Conservation (phyloP, 495 filamentous ascomycete genomes). For the Aspergillus olivimuriae region DNA sequence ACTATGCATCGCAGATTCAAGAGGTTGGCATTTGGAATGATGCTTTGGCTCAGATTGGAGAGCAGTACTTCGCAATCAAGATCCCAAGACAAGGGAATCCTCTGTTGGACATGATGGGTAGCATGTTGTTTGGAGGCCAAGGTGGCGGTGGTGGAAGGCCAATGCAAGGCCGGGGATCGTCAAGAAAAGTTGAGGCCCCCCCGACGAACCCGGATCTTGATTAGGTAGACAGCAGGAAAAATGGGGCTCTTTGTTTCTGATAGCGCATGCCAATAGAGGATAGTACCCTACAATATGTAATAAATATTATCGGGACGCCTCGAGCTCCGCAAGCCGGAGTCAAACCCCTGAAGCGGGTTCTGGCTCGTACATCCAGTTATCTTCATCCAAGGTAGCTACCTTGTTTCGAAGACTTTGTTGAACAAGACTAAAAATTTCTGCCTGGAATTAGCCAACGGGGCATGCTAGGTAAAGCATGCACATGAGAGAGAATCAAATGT, state of each 20-base stretch:
- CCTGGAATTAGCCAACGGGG: slow-evolving; percentile 16
- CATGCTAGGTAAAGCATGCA: background rate
- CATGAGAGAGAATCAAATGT: background rate
- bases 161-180: slow-evolving; percentile 26
- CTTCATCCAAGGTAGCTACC: slow-evolving; percentile 66
- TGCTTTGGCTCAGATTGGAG: slow-evolving; percentile 76
- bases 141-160: slow-evolving; percentile 37
- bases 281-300: slow-evolving; percentile 1
- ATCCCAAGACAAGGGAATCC: slow-evolving; percentile 82
- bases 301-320: background rate
- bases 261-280: too few species aligned
- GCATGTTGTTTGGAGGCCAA: slow-evolving; percentile 70
- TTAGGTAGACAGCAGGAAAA: slow-evolving; percentile 20
- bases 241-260: background rate
- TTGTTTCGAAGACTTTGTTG: slow-evolving; percentile 66
- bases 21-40: slow-evolving; percentile 78
- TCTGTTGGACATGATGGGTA: slow-evolving; percentile 95
- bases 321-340: background rate
- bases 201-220: slow-evolving; percentile 50
- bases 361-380: slow-evolving; percentile 87
- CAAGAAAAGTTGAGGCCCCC: slow-evolving; percentile 43
- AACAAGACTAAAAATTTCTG: slow-evolving; percentile 68
- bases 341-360: slow-evolving; percentile 44
- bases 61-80: slow-evolving; percentile 97
- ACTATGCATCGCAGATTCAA: slow-evolving; percentile 70